Conservation (phyloP, 2,329 filamentous ascomycete species). For the Verticillium tricorpus region DNA sequence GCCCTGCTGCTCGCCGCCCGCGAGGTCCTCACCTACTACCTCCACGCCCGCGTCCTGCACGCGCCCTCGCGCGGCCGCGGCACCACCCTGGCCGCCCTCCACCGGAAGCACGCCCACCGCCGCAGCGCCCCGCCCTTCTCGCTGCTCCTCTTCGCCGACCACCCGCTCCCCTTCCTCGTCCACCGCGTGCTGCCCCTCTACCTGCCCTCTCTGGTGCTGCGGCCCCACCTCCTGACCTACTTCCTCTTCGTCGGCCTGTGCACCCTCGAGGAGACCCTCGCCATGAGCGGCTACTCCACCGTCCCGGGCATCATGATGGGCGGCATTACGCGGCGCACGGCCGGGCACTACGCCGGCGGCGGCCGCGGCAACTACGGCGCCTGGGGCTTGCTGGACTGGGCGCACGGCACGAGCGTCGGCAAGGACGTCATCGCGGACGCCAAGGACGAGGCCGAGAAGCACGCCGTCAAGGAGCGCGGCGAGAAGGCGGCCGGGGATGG, state of each 20-base stretch:
- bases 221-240: conserved; percentile 70
- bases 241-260: conserved; percentile 58
- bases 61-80: conserved; percentile 18
- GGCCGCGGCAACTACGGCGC: conserved; percentile 58
- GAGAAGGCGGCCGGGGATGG: conserved; percentile 27
- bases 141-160: conserved; percentile 62
- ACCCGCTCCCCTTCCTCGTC: conserved; percentile 60
- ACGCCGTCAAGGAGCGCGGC: conserved; percentile 40
- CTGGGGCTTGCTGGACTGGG: conserved; percentile 60
- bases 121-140: conserved; percentile 54
- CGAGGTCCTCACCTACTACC: conserved; percentile 64
- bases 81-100: conserved; percentile 19
- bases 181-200: conserved; percentile 62
- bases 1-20: conserved; percentile 36
- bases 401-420: conserved; percentile 50
- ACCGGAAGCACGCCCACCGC: conserved; percentile 45
- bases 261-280: conserved; percentile 62
- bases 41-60: conserved; percentile 72
- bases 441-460: conserved; percentile 52
- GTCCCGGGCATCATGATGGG: conserved; percentile 50
- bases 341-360: conserved; percentile 50
- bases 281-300: conserved; percentile 63
- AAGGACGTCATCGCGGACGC: conserved; percentile 49
- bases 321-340: conserved; percentile 39
- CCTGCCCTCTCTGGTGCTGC: conserved; percentile 58